Evolutionary conservation across 2,329 filamentous ascomycete genomes (phyloP), one percentile per base, ranked within the genome.

Genomic region (Aspergillus carbonarius): DNA sequence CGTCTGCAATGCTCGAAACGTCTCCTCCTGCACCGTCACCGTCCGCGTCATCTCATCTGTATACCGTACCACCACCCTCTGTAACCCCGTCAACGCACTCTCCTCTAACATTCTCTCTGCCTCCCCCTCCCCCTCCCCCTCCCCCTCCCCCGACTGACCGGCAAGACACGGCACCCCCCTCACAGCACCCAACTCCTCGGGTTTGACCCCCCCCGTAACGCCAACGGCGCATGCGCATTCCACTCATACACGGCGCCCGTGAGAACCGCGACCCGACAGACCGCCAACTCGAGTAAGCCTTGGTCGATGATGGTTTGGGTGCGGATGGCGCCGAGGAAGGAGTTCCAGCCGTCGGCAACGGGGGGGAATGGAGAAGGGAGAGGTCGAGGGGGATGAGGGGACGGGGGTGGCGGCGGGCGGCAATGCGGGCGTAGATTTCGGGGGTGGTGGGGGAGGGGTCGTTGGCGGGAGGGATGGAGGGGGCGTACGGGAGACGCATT

Each of bases 161-260:
- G 68, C 64, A 0, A 81, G 87, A 8, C 76, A 77, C 1, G 85
- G 83, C 15, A 92, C 37, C 1, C 60, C 64, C 0, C 82, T 87
- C 18, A 76, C 76, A 1, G 78, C 79, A 2, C 85, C 83, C 13
- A 93, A 54, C 47, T 70, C 70, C n/a, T 63, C 68, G 1, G 68
- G 64, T 23, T 64, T 57, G 7, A 77, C 64, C 1, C 75, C 75
- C 1, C 70, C 74, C 56, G 74, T 74, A 79, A 54, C 1, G 75
- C 81, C 7, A 93, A 79, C 7, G 91, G 90, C 8, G 88, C 88
- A 72, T 96, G 92, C 58, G 90, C 85, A 37, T 79, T 84, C 91
- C 91, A 96, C 74, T 96, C 92, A 74, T 92, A 96, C 83, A 89
- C 90, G 1, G 92, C 92, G 27, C 81, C 74, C 72, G 93, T 96